Base-by-base conservation (phyloP, 345 rosid genomes). In the Populus davidiana region DNA sequence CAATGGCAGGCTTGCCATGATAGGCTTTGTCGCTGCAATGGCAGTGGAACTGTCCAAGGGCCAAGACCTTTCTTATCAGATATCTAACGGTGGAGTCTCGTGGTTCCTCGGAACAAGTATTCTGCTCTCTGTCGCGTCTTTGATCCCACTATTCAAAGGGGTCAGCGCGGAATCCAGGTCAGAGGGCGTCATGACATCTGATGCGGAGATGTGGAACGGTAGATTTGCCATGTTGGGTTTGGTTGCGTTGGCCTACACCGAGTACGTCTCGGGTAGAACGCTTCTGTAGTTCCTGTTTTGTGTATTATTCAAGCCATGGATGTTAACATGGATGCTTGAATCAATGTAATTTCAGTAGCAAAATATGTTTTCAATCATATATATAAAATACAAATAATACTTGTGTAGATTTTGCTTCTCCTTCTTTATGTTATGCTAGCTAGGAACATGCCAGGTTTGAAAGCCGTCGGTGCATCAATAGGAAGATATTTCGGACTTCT, bases 151-250 rank as follows among this genome's bases (percentile, higher is more conserved):
- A 23, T 86, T 85, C 67, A 81, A 75, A 75, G 97, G 98, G 2
- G 88, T 92, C 1, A 81, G 86, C 5, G 94, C 2, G 0, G 96
- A 91, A 86, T 87, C 94, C 0, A 82, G 82, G 67, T 86, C 97
- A 5, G 77, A 83, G 0, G 96, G 90, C 43, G 0, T 92, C 6
- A 90, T 90, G 97, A 94, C 94, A 0, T 91, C 97, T 17, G 87
- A 92, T 67, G 96, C 97, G 3, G 96, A 94, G 87, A 70, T 90
- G 8, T 87, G 91, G 97, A 94, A 92, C 50, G 98, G 97, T 0
- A 91, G 96, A 56, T 73, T 94, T 0, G 98, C 98, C 0, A 90
- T 94, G 98, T 43, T 92, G 14, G 98, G 98, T 47, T 75, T 92
- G 31, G 85, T 92, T 4, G 97, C 97, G 8, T 77, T 94, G 73